Evolutionary conservation across 768 basidiomycete genomes (phyloP), one percentile per base, ranked within the genome.

Genomic region (Tylopilus subfusipes): DNA sequence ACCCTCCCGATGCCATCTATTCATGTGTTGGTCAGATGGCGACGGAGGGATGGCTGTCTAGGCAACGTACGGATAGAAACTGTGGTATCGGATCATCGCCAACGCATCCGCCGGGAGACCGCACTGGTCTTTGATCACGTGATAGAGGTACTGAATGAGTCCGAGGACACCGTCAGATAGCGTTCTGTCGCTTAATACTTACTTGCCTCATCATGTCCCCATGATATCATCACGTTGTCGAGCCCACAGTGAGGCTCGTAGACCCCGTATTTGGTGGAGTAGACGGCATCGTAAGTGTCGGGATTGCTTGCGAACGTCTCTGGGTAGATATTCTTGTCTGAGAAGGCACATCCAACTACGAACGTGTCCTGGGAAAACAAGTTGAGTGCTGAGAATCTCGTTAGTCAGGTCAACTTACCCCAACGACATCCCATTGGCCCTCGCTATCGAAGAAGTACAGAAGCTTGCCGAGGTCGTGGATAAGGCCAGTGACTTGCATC

Each of bases 401-500:
- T 7, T 39, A 24, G 10, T 27, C 8, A 30, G 45, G 46, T 10
- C 46, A 42, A 77, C 77, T 63, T 71, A 88, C 88, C 47, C 93
- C 93, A 25, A 96, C 93, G 46, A 95, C 93, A 58, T 93, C 93
- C 93, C 93, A 96, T 72, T 95, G 93, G 7, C 93, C 93, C 67
- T 90, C 77, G 3, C 90, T 88, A 27, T 85, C 88, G 66, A 92
- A 93, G 58, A 95, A 78, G 68, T 85, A 82, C 14, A 95, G 72
- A 5, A 96, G 79, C 68, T 96, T 96, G 50, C 93, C 93, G 44
- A 95, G 82, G 69, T 95, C 93, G 63, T 95, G 93, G 38, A 93
- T 79, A 19, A 94, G 80, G 4, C 92, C 92, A 29, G 88, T 82
- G 52, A 92, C 81, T 75, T 92, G 90, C 90, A 93, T 92, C 90